Conservation (phyloP, 768 basidiomycete species). For the Crassisporium funariophilum region DNA sequence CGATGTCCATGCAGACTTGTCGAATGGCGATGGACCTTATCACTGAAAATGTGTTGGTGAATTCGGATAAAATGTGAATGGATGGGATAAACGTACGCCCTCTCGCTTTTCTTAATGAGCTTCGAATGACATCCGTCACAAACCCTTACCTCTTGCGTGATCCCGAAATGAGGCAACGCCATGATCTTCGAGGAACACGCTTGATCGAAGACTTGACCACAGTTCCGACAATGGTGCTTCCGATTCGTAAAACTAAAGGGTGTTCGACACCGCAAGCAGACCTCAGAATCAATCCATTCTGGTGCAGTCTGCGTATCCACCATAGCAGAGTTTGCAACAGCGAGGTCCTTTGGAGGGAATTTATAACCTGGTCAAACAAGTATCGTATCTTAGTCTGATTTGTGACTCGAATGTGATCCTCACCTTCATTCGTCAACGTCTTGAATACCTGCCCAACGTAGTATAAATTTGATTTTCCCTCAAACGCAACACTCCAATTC, state of each 20-base stretch:
- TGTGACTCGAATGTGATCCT: constrained; percentile 16
- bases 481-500: constrained; percentile 91
- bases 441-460: constrained; percentile 85
- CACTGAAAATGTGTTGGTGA: constrained; percentile 25
- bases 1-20: constrained; percentile 55
- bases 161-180: constrained; percentile 90
- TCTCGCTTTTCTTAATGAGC: constrained; percentile 64
- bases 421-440: constrained; percentile 74
- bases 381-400: constrained; percentile 6
- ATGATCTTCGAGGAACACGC: constrained; percentile 85
- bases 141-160: constrained; percentile 88
- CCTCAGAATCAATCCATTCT: constrained; percentile 96
- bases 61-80: background rate
- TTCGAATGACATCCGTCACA: constrained; percentile 91
- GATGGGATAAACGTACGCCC: constrained; percentile 38
- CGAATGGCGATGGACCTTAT: constrained; percentile 56
- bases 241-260: constrained; percentile 94
- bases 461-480: constrained; percentile 70
- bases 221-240: constrained; percentile 98
- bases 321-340: constrained; percentile 76
- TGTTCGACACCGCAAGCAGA: constrained; percentile 90
- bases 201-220: constrained; percentile 96
- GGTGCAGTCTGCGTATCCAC: constrained; percentile 91
- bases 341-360: constrained; percentile 81
- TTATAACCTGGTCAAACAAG: constrained; percentile 58